Conservation (phyloP, 495 filamentous ascomycete genomes). For the Hypoxylon perforatum region DNA sequence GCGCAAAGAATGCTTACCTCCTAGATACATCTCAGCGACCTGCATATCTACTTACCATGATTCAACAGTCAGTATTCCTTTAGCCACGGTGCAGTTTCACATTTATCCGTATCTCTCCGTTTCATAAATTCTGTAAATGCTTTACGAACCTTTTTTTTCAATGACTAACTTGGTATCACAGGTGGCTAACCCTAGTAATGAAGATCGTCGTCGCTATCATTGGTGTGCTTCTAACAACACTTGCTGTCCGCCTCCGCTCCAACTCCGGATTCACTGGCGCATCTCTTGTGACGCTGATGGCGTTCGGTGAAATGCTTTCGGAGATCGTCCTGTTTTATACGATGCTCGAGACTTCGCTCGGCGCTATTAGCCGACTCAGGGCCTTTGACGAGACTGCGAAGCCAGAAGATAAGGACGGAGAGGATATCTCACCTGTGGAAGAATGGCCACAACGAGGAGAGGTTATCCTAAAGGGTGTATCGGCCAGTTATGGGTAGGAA, state of each 20-base stretch:
- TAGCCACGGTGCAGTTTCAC: too few species aligned
- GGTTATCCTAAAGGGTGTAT: constrained; percentile 41
- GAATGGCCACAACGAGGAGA: constrained; percentile 43
- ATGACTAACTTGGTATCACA: constrained; percentile 59
- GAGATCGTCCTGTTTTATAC: not conserved
- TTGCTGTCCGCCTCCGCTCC: constrained; percentile 50
- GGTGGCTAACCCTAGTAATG: constrained; percentile 61
- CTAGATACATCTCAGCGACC: constrained; percentile 68
- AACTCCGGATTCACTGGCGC: not conserved
- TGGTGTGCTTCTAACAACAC: constrained; percentile 59
- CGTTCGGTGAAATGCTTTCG: not conserved
- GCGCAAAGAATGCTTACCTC: constrained; percentile 55
- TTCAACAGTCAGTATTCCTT: constrained; percentile 57
- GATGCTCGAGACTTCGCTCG: not conserved
- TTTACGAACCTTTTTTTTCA: too few species aligned
- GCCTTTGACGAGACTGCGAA: not conserved
- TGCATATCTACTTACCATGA: constrained; percentile 67
- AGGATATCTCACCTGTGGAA: constrained; percentile 47
- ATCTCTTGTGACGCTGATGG: not conserved
- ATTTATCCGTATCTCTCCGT: constrained; percentile 40
- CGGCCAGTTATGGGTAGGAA: constrained; percentile 44
- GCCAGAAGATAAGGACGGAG: constrained; percentile 24
- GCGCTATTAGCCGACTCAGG: not conserved
- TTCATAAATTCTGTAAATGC: too few species aligned
- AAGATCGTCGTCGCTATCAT: constrained; percentile 62